These are phyloP conservation scores for Dioscorea zingiberensis DNA, from an alignment of 106 monocot genomes.

Conservation along the genomic window DNA sequence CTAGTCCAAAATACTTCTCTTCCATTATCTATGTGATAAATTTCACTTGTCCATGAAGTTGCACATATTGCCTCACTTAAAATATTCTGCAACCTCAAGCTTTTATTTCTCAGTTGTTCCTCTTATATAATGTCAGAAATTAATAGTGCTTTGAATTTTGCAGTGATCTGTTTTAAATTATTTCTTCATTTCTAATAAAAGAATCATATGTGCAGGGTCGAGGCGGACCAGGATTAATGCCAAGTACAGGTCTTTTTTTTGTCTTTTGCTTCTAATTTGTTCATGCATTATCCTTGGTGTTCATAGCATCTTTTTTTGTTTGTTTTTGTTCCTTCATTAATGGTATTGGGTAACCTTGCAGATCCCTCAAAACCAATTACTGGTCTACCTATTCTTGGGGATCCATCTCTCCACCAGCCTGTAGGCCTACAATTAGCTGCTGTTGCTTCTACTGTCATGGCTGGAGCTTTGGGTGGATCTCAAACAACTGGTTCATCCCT, in stretches of 20 bases:
- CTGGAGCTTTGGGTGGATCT: constrained; percentile 56
- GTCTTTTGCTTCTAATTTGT: constrained; percentile 3
- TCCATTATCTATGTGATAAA: no score
- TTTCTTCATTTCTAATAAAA: neutral
- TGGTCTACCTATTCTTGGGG: constrained; percentile 28
- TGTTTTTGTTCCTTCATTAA: constrained; percentile 6
- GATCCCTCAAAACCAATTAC: constrained; percentile 37
- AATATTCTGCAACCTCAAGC: no score
- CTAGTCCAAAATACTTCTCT: no score
- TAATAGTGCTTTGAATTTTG: no score
- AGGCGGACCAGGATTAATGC: constrained; percentile 76
- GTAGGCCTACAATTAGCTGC: constrained; percentile 54
- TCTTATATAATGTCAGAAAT: no score
- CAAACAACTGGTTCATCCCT: constrained; percentile 30
- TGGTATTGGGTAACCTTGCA: constrained; percentile 14
- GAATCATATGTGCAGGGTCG: constrained; percentile 60
- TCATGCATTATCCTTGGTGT: neutral
- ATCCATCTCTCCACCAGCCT: constrained; percentile 57
- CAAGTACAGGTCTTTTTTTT: constrained; percentile 37
- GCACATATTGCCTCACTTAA: no score
- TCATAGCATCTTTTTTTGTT: neutral
- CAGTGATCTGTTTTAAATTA: no score
- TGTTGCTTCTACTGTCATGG: constrained; percentile 61
- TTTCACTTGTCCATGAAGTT: no score
- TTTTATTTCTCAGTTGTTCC: no score